A percentile compares a stretch with the other conserved stretches of the same genome.
phyloP scores from a whole-genome alignment of 1,284 basidiomycete genomes.

The Quambalaria eucalypti region DNA sequence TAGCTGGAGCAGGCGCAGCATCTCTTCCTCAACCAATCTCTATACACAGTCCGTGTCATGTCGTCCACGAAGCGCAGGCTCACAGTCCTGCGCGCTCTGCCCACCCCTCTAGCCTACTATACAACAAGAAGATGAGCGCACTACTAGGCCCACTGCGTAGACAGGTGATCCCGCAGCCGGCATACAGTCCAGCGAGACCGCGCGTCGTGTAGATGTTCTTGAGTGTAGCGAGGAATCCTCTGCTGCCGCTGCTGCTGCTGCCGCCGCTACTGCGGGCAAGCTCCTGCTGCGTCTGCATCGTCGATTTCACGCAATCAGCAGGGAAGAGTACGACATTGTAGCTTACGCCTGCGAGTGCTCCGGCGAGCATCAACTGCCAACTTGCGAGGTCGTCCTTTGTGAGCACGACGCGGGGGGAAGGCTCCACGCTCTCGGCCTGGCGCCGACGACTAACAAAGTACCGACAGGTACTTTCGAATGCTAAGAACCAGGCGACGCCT shows the following conservation, averaged over 20 bases:
- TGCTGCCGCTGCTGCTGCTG: constrained; percentile 49
- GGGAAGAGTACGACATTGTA: constrained; percentile 58
- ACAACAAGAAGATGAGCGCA: constrained; percentile 22
- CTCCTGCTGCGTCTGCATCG: constrained; percentile 89
- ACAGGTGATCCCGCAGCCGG: constrained; percentile 84
- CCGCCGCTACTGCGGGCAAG: constrained; percentile 46
- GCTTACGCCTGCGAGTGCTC: constrained; percentile 74
- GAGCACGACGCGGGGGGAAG: constrained; percentile 7
- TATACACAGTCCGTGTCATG: not conserved
- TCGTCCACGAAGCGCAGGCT: not conserved
- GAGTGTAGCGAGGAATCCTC: constrained; percentile 66
- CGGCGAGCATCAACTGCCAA: constrained; percentile 74
- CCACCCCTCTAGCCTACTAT: not conserved
- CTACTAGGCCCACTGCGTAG: constrained; percentile 65
- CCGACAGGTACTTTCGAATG: constrained; percentile 58
- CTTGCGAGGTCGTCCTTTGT: constrained; percentile 55
- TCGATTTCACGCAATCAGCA: constrained; percentile 81
- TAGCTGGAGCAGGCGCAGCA: too few relatives aligned
- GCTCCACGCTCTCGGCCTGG: not conserved
- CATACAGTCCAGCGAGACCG: constrained; percentile 78
- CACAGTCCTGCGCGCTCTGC: not conserved
- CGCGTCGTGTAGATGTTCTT: constrained; percentile 65
- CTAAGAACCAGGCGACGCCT: constrained; percentile 74
- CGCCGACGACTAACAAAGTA: constrained; percentile 2
- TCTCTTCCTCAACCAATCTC: too few relatives aligned